Conservation (phyloP, 805 yeast genomes). For the Myxozyma neglecta region DNA sequence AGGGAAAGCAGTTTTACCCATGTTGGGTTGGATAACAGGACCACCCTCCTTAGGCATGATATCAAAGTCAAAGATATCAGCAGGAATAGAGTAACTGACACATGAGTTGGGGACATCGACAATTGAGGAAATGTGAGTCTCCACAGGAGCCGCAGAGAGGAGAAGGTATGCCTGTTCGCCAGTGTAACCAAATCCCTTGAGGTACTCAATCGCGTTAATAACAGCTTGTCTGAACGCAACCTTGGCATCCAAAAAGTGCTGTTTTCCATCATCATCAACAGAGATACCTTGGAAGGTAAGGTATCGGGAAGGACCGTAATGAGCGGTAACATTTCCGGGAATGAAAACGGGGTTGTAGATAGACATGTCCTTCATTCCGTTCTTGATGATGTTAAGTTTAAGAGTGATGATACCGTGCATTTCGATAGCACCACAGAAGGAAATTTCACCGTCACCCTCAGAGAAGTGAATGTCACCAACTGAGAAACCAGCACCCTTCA, state of each 20-base stretch:
- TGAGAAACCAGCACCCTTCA: slow-evolving; percentile 50
- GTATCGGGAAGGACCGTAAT: slow-evolving; percentile 52
- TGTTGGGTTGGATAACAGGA: slow-evolving; percentile 22
- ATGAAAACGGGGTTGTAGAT: slow-evolving; percentile 50
- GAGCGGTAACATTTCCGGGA: slow-evolving; percentile 51
- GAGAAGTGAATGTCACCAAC: slow-evolving; percentile 54
- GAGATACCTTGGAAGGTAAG: slow-evolving; percentile 56
- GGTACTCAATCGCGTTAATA: slow-evolving; percentile 51
- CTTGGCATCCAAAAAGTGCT: slow-evolving; percentile 50
- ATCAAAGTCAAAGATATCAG: slow-evolving; percentile 55
- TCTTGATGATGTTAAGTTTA: slow-evolving; percentile 45
- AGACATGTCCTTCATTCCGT: slow-evolving; percentile 46
- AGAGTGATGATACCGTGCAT: slow-evolving; percentile 52
- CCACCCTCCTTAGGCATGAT: slow-evolving; percentile 34
- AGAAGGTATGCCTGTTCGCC: slow-evolving; percentile 53
- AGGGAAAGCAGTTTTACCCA: slow-evolving; percentile 26
- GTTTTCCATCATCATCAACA: slow-evolving; percentile 51
- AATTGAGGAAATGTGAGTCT: slow-evolving; percentile 54
- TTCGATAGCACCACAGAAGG: slow-evolving; percentile 57
- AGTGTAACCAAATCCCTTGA: slow-evolving; percentile 51
- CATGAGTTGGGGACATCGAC: slow-evolving; percentile 57
- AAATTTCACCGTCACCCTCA: slow-evolving; percentile 58
- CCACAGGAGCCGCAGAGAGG: slow-evolving; percentile 51
- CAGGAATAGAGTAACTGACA: slow-evolving; percentile 52
- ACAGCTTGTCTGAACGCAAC: slow-evolving; percentile 55